Base-by-base conservation (phyloP, 2,329 filamentous ascomycete genomes). In the Macrophomina pseudophaseolina region DNA sequence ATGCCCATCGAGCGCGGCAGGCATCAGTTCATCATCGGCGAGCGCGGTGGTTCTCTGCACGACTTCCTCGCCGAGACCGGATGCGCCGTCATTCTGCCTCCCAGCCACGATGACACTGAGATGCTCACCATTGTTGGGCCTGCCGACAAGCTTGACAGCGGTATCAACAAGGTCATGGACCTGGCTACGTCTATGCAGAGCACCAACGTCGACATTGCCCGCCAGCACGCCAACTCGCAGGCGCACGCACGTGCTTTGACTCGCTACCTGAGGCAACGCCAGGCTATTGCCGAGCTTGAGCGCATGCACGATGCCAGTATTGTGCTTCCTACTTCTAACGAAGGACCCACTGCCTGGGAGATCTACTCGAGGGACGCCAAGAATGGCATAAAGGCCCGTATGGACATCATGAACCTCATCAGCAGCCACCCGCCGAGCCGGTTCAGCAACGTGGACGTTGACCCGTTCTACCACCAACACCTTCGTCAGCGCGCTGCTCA, bases 11-110 rank as follows among this genome's bases (percentile, higher is more conserved):
- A 94, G 78, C 90, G 90, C 69, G 93, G 92, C 58, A 89, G 93
- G 62, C 95, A 98, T 77, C 94, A 97, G 77, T 98, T 97, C 83
- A 95, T 99, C 74, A 89, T 97, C 69, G 94, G 94, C 62, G 89
- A 94, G 69, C 87, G 90, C 69, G 93, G 92, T 68, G 86, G 91
- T 69, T 89, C 92, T 18, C 84, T 92, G 40, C 88, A 97, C 67
- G 88, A 97, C 53, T 97, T 99, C 83, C 88, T 97, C 70, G 86
- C 89, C 53, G 88, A 97, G 74, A 98, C 95, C 67, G 94, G 94
- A 69, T 99, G 95, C 79, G 88, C 91, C 51, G 90, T 98, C 68
- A 87, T 98, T 66, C 80, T 98, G 53, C 94, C 90, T 64, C 87
- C 93, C 7, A 85, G 85, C 32, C 88, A 90, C 30, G 88, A 92